Percentiles rank a stretch among this genome's conserved stretches.
Evolutionary conservation across 805 yeast genomes (phyloP).

Genomic region (Lipomyces lipofer): DNA sequence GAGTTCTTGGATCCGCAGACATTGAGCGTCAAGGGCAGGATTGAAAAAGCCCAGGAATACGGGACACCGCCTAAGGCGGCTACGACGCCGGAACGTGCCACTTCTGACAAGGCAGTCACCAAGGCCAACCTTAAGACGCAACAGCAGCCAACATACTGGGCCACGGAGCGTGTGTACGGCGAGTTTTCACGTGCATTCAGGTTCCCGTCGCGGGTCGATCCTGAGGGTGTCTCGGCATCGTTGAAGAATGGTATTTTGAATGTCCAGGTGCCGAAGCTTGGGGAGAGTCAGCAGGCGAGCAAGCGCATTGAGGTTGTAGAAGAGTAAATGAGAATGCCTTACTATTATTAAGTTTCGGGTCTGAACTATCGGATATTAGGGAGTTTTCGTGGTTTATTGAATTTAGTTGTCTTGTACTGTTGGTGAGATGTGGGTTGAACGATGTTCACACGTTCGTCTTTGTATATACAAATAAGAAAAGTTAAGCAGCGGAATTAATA

Average conservation of each 20-base stretch:
- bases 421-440: too few relatives aligned
- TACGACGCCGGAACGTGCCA: not conserved
- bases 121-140: not conserved
- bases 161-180: conserved; percentile 23
- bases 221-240: conserved; percentile 20
- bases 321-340: too few relatives aligned
- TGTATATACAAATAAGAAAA: too few relatives aligned
- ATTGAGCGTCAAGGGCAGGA: conserved; percentile 14
- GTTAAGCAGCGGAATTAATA: too few relatives aligned
- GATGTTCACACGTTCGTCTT: too few relatives aligned
- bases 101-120: not conserved
- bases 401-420: too few relatives aligned
- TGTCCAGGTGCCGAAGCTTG: conserved; percentile 19
- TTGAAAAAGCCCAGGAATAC: conserved; percentile 18
- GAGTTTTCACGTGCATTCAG: conserved; percentile 22
- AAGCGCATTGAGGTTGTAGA: conserved; percentile 5
- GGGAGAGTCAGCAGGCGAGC: not conserved
- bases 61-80: not conserved
- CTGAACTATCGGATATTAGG: too few relatives aligned
- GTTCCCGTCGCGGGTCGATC: conserved; percentile 20
- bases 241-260: conserved; percentile 20
- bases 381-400: too few relatives aligned
- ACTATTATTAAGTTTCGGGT: too few relatives aligned
- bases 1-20: conserved; percentile 28
- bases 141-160: conserved; percentile 14